These are phyloP conservation scores for Wickerhamiella spandovensis DNA, from an alignment of 805 yeast species.

Conservation along the genomic window DNA sequence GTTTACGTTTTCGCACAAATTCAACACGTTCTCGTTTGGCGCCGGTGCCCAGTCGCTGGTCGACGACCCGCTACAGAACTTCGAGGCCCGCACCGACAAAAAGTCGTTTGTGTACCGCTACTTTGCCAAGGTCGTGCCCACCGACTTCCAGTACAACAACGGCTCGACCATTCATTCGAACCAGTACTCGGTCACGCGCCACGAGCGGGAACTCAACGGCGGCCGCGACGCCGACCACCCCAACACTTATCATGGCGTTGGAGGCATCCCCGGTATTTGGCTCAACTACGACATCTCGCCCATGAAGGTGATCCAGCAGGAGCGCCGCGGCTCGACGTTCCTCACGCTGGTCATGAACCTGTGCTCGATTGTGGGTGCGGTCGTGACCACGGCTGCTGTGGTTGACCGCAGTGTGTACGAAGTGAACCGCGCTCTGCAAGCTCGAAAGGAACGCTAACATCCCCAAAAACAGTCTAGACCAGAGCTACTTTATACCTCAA, in stretches of 20 bases:
- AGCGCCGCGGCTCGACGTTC: slow-evolving; percentile 32
- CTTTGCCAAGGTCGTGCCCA: slow-evolving; percentile 79
- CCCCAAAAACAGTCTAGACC: background rate
- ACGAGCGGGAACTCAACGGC: slow-evolving; percentile 72
- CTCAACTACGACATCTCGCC: slow-evolving; percentile 88
- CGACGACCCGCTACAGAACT: slow-evolving; percentile 48
- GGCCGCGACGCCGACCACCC: slow-evolving; percentile 90
- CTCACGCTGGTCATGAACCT: slow-evolving; percentile 29
- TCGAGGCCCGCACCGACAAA: slow-evolving; percentile 27
- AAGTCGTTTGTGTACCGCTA: slow-evolving; percentile 61
- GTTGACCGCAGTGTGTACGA: slow-evolving; percentile 80
- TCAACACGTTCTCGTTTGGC: slow-evolving; percentile 80
- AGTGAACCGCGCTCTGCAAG: slow-evolving; percentile 50
- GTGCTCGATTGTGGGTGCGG: slow-evolving; percentile 85
- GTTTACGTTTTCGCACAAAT: slow-evolving; percentile 62
- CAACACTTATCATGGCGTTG: slow-evolving; percentile 52
- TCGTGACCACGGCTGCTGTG: slow-evolving; percentile 81
- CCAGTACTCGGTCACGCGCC: slow-evolving; percentile 79
- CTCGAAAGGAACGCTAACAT: slow-evolving; percentile 14
- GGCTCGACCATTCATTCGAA: slow-evolving; percentile 55
- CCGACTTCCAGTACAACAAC: slow-evolving; percentile 61
- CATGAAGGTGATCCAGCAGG: slow-evolving; percentile 75
- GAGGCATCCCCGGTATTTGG: slow-evolving; percentile 86
- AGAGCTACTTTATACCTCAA: background rate
- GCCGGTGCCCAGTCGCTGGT: slow-evolving; percentile 31